Percentiles rank a stretch among this genome's conserved stretches.
These are phyloP conservation scores for Chlorophyllum brunneum DNA, from an alignment of 768 basidiomycete genomes.

Conservation along the genomic window DNA sequence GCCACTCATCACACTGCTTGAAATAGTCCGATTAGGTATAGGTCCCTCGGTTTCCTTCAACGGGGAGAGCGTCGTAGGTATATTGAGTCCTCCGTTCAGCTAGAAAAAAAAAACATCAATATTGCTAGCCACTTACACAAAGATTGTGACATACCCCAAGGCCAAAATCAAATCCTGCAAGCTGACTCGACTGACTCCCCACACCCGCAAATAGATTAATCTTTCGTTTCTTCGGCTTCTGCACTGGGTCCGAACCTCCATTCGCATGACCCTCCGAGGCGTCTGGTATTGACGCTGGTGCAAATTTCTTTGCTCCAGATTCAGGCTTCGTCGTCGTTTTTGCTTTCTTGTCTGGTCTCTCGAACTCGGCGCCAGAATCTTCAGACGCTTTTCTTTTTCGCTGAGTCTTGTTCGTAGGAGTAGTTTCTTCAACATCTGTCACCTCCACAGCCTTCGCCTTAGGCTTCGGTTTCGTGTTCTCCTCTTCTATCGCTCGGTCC, in stretches of 20 bases:
- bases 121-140: background rate
- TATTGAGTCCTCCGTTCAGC: constrained; percentile 44
- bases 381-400: constrained; percentile 35
- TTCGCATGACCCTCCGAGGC: constrained; percentile 23
- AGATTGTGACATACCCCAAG: constrained; percentile 23
- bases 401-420: constrained; percentile 23
- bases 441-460: constrained; percentile 12
- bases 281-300: constrained; percentile 18
- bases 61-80: constrained; percentile 66
- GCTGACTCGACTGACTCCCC: constrained; percentile 33
- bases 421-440: constrained; percentile 19
- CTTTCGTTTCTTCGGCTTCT: constrained; percentile 69
- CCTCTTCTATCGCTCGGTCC: constrained; percentile 23
- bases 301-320: constrained; percentile 16
- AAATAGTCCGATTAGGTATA: constrained; percentile 14
- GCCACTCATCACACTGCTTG: constrained; percentile 22
- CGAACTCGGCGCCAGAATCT: constrained; percentile 15
- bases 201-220: constrained; percentile 55
- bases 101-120: constrained; percentile 15
- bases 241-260: constrained; percentile 24
- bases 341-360: constrained; percentile 12
- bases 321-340: constrained; percentile 18
- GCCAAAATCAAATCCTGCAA: constrained; percentile 38
- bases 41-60: constrained; percentile 47
- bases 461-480: constrained; percentile 5